Base-by-base conservation (phyloP, 169 alveolate genomes). In the Plasmodium cynomolgi region DNA sequence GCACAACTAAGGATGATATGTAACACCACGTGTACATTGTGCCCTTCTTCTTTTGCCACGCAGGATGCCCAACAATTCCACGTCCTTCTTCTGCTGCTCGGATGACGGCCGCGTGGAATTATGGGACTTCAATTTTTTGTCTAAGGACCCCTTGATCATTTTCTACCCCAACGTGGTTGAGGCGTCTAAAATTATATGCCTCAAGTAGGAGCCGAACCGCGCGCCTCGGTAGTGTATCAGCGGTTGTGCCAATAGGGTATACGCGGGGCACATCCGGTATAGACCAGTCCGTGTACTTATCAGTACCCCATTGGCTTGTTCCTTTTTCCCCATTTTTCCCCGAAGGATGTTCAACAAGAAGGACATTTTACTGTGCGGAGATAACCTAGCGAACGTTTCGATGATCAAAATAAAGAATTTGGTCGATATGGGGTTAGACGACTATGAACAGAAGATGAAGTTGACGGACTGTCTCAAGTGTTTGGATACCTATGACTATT, bases 51-150 rank as follows among this genome's bases (percentile, higher is more conserved):
- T 15, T 34, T 31, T 26, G 23, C 41, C 23, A 26, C 68, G 80
- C 71, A 88, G 94, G 94, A 41, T 81, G 47, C 94, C 94, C 37
- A 88, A 88, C 47, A 88, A 88, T 80, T 88, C 94, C 17, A 88
- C 94, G n/a, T 88, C 94, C 71, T 88, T 88, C 83, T 80, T 88
- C 54, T 62, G 94, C 74, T 88, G 94, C 56, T 77, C 94, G 44
- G 91, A 88, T 88, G 94, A 88, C 26, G 94, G 94, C 1, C 71
- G 94, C n/a, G 84, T 88, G 15, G 94, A 88, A 88, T 80, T 88
- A 80, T 88, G 94, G 94, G 94, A 88, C 68, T 88, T 88, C 82
- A 85, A 74, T 50, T 88, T 88, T 88, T 62, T 88, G n/a, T 88
- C 94, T 34, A 88, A 88, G 73, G 94, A 88, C 68, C 94, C 94